A percentile compares a stretch with the other conserved stretches of the same genome.
Conservation (phyloP, 2,329 filamentous ascomycete genomes). For the Epichloe aotearoae region DNA sequence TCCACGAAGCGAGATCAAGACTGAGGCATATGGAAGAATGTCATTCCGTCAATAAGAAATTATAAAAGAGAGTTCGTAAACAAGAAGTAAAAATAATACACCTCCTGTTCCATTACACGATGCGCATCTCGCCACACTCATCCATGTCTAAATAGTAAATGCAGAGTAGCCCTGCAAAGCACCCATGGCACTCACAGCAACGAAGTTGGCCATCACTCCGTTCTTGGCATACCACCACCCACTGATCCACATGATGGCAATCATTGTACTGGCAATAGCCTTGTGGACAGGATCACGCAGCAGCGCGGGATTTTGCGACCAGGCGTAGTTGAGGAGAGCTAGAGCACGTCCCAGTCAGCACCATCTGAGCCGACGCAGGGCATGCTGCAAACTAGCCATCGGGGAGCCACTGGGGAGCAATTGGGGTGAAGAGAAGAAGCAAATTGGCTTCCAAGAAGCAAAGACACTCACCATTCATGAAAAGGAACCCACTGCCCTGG, state of each 20-base stretch:
- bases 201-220: constrained; percentile 2
- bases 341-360: background rate
- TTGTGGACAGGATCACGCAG: constrained; percentile 7
- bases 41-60: too few species aligned
- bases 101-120: too few species aligned
- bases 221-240: constrained; percentile 7
- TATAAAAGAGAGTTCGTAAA: too few species aligned
- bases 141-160: constrained; percentile 6
- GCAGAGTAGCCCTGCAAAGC: constrained; percentile 8
- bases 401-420: background rate
- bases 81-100: too few species aligned
- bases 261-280: constrained; percentile 6
- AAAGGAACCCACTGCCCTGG: constrained; percentile 8
- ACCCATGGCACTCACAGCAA: constrained; percentile 5
- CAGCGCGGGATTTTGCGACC: constrained; percentile 8
- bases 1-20: constrained; percentile 7
- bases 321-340: constrained; percentile 9
- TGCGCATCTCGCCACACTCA: constrained; percentile 15
- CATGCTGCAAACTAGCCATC: background rate
- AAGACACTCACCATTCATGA: constrained; percentile 6
- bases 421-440: background rate
- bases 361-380: background rate
- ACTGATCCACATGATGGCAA: constrained; percentile 7
- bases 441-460: background rate
- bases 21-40: too few species aligned